Evolutionary conservation across 176 grass and related monocot species (phyloP), one percentile per base, ranked within the genome.

Genomic region (Carex littledalei): DNA sequence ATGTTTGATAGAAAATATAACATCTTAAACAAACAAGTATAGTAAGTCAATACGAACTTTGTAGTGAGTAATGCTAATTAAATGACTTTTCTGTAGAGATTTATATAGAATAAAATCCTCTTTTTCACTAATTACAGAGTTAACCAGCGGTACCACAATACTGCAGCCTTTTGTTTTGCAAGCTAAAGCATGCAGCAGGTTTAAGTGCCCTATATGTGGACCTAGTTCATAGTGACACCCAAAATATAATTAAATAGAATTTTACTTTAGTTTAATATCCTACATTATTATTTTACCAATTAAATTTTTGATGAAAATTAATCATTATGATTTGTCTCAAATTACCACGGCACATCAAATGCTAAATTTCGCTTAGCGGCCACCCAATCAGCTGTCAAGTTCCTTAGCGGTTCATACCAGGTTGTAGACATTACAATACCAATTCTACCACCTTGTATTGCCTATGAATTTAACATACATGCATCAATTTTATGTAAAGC

Each of bases 391-490:
- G 10, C 84, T 2, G 85, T 66, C 3, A 81, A 16, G 59, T 93
- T 82, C 47, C 60, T 88, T 4, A 91, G 75, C 31, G 91, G 89
- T 57, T 91, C 85, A 34, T 55, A 93, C 94, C 94, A 95, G 31
- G 14, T 11, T 8, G 83, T 56, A 34, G 56, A 73, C 86, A 95
- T 75, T 26, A 95, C 94, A 26, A 91, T 88, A 29, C 94, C 94
- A 82, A 95, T 95, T 37, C 8, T 37, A 34, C 94, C 94, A 3
- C 85, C 90, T 84, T 95, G 89, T 82, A 91, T 88, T 69, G 26
- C 86, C 91, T 95, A 72, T 0, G 17, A n/a, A 75, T 53, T 54
- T 20, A 34, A 56, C 10, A 84, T 22, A 84, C 29, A 73, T 69
- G 24, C 32, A 61, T 78, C 16, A 79, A 54, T 45, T 20, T 83